phyloP scores from a whole-genome alignment of 2,329 filamentous ascomycete species.

The Orbilia quercus region DNA sequence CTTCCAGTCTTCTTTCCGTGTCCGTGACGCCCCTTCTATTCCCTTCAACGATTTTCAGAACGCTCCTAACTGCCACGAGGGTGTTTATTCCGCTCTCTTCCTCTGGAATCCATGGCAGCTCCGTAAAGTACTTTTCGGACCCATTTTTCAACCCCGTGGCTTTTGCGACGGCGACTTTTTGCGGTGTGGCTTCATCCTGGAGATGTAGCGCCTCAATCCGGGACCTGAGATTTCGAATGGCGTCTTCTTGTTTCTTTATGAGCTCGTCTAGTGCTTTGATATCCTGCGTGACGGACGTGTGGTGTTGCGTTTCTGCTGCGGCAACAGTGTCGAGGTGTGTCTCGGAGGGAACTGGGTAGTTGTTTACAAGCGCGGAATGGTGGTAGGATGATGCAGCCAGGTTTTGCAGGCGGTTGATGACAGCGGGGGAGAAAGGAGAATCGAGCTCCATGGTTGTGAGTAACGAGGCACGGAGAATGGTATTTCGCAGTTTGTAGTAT shows the following conservation, averaged over 20 bases:
- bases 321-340: slow-evolving; percentile 41
- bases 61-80: slow-evolving; percentile 31
- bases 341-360: slow-evolving; percentile 34
- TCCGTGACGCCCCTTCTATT: slow-evolving; percentile 37
- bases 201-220: slow-evolving; percentile 27
- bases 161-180: slow-evolving; percentile 35
- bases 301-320: slow-evolving; percentile 38
- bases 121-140: slow-evolving; percentile 27
- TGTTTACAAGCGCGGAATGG: slow-evolving; percentile 39
- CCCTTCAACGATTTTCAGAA: slow-evolving; percentile 42
- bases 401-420: slow-evolving; percentile 41
- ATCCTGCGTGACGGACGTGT: slow-evolving; percentile 34
- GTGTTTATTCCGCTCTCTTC: slow-evolving; percentile 49
- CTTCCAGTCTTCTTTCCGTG: slow-evolving; percentile 35
- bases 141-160: slow-evolving; percentile 37
- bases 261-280: slow-evolving; percentile 35
- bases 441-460: slow-evolving; percentile 26
- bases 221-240: slow-evolving; percentile 22
- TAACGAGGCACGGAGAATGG: no score
- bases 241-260: slow-evolving; percentile 46
- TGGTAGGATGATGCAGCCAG: slow-evolving; percentile 27
- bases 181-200: slow-evolving; percentile 37
- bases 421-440: slow-evolving; percentile 28
- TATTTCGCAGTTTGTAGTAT: no score
- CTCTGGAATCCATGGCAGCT: slow-evolving; percentile 46